phyloP scores from a whole-genome alignment of 768 basidiomycete species.

The Suillus clintonianus region DNA sequence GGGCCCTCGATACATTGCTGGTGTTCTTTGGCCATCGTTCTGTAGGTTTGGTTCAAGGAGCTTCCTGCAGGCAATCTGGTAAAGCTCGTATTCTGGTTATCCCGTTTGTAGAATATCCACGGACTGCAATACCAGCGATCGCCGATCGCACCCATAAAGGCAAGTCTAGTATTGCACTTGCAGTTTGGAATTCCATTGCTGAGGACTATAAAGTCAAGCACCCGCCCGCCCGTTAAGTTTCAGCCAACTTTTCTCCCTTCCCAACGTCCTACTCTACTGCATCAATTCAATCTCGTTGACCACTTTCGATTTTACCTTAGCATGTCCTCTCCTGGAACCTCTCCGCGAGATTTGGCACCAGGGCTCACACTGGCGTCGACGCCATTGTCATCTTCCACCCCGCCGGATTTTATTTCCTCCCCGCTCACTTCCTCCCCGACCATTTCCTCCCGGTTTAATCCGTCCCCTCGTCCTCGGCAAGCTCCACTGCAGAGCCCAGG shows the following conservation, averaged over 20 bases:
- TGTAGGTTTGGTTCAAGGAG: too few relatives aligned
- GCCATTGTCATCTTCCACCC: neutral
- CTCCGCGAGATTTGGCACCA: neutral
- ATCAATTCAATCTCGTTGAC: neutral
- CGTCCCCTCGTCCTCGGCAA: slow-evolving; percentile 7
- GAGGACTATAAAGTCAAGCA: neutral
- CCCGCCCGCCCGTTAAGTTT: neutral
- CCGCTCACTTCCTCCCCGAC: slow-evolving; percentile 21
- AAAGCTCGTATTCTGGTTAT: neutral
- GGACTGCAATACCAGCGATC: neutral
- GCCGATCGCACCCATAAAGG: neutral
- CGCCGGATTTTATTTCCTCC: slow-evolving; percentile 16
- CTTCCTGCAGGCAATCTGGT: too few relatives aligned
- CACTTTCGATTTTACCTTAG: too few relatives aligned
- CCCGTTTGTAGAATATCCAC: neutral
- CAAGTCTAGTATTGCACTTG: neutral
- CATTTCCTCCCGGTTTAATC: neutral
- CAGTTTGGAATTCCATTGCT: neutral
- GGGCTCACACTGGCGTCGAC: neutral
- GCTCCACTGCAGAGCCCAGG: neutral
- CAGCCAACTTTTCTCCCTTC: neutral
- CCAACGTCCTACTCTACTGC: neutral
- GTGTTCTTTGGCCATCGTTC: neutral
- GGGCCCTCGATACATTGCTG: neutral
- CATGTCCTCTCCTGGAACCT: neutral